These are phyloP conservation scores for Microbotryomycetes sp. DNA, from an alignment of 1,284 basidiomycete genomes.

Conservation along the genomic window DNA sequence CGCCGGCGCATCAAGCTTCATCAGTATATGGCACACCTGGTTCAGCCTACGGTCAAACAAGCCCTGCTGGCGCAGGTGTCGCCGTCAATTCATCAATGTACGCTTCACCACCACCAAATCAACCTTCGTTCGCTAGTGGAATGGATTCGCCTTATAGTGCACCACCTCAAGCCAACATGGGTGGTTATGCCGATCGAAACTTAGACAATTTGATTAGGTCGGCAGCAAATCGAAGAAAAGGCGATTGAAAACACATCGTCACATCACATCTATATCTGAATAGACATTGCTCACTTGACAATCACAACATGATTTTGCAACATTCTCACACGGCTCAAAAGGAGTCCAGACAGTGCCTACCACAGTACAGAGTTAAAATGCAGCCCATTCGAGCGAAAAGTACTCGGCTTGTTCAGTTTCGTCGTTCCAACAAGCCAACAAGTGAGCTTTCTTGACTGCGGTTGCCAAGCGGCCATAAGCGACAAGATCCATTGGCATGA, in stretches of 20 bases:
- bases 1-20: not conserved
- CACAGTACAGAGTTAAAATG: no score
- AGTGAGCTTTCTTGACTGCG: constrained; percentile 92
- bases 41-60: not conserved
- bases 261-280: no score
- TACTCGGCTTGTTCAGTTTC: constrained; percentile 42
- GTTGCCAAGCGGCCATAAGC: constrained; percentile 93
- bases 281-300: no score
- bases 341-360: no score
- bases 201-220: constrained; percentile 2
- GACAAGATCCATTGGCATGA: constrained; percentile 84
- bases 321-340: no score
- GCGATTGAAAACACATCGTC: no score
- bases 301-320: no score
- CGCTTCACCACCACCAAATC: not conserved
- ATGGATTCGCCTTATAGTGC: not conserved
- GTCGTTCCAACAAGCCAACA: constrained; percentile 82
- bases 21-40: no score
- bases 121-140: not conserved
- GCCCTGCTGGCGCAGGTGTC: not conserved
- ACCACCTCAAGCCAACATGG: not conserved
- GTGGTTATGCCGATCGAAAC: constrained; percentile 1
- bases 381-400: constrained; percentile 31
- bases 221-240: constrained; percentile 2
- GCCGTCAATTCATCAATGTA: not conserved